Base-by-base conservation (phyloP, 2,329 filamentous ascomycete species). In the Cladosporium oxysporum region DNA sequence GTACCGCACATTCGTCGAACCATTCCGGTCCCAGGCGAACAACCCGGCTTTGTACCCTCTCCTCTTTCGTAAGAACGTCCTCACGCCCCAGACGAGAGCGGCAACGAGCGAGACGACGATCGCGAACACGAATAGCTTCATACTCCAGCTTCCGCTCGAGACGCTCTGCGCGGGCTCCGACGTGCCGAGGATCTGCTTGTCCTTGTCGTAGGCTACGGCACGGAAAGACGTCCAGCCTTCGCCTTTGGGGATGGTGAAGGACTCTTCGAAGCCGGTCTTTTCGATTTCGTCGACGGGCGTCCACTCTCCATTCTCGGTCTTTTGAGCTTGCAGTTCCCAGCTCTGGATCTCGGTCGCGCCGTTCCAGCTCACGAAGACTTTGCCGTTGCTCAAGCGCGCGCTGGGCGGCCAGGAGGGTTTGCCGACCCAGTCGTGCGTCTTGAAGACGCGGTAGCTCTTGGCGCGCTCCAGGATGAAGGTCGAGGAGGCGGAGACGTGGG, bases 301-400 rank as follows among this genome's bases (percentile, higher is more conserved):
- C 63, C 61, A 67, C 6, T 70, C 64, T 3, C 52, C 64, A 1
- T 21, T 23, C 8, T n/a, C 53, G 16, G 16, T 16, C 31, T 66
- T 47, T 14, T 49, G 41, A 5, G 26, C 71, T 41, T 78, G 75
- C 14, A 80, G 67, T 12, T 79, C 74, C 85, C 85, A 84, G 11
- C 66, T 73, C 2, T 69, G 67, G 11, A 83, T 76, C 35, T 83
- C 80, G 0, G 82, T 83, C 0, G 81, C 81, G 14, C 82, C 82
- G 68, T 83, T 83, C 82, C 82, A 83, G 31, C 81, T 85, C 1
- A 87, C 83, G 71, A 83, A 87, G 3, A 80, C 67, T 2, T 76
- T 73, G 18, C 69, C 68, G 21, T 65, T 67, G 14, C 72, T 58
- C 29, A 76, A 67, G 8, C 67, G 63, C 1, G 67, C 69, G 28